A percentile compares a stretch with the other conserved stretches of the same genome.
Evolutionary conservation across 352 stramenopile species (phyloP).

Genomic region (Phytophthora meadii): DNA sequence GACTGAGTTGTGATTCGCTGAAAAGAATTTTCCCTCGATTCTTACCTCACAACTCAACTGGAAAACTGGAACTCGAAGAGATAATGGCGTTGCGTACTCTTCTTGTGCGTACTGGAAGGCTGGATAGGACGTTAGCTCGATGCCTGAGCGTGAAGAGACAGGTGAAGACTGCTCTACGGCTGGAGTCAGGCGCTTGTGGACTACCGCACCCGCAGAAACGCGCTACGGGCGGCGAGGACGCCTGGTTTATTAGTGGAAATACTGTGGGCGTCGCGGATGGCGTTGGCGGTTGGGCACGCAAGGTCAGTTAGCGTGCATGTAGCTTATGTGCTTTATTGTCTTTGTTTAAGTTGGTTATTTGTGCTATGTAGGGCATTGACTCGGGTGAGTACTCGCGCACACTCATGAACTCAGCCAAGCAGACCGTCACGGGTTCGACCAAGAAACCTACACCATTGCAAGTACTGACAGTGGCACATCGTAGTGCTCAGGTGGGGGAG

Average conservation of each 20-base stretch:
- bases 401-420: constrained; percentile 70
- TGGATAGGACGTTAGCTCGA: background rate
- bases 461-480: constrained; percentile 74
- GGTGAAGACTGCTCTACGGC: constrained; percentile 38
- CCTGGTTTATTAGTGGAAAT: constrained; percentile 81
- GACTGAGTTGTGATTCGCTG: background rate
- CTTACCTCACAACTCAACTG: constrained; percentile 5
- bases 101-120: background rate
- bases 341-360: background rate
- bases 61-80: background rate
- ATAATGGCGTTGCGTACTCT: constrained; percentile 13
- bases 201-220: constrained; percentile 88
- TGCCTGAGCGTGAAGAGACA: constrained; percentile 33
- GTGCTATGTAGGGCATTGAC: constrained; percentile 68
- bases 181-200: constrained; percentile 73
- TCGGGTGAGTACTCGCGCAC: constrained; percentile 88
- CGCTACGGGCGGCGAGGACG: constrained; percentile 84
- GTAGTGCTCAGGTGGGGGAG: constrained; percentile 55
- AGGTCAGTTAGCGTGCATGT: constrained; percentile 42
- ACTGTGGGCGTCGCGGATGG: constrained; percentile 88
- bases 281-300: constrained; percentile 87
- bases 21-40: background rate
- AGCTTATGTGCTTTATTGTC: background rate
- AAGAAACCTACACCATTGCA: constrained; percentile 63
- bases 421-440: constrained; percentile 21